Evolutionary conservation across 805 yeast species (phyloP).

Genomic region (Yarrowia sp.): DNA sequence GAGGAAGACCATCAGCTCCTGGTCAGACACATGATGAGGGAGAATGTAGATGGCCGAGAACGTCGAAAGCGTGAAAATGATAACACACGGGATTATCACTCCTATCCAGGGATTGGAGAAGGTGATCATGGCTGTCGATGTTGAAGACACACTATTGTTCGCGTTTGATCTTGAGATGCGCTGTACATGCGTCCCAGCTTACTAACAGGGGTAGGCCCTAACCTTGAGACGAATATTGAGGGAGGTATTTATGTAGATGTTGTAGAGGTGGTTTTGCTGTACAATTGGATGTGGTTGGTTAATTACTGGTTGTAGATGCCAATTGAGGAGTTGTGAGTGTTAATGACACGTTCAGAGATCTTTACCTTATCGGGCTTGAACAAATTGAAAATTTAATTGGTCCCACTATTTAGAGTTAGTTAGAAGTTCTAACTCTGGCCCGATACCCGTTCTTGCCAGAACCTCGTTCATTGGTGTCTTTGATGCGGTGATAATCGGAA

Average conservation of each 20-base stretch:
- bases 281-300: no score
- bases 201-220: not conserved
- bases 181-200: slow-evolving; percentile 11
- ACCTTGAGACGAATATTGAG: not conserved
- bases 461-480: no score
- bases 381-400: not conserved
- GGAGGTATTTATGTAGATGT: no score
- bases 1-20: slow-evolving; percentile 50
- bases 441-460: no score
- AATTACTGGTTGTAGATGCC: not conserved
- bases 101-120: slow-evolving; percentile 37
- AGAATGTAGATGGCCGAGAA: slow-evolving; percentile 39
- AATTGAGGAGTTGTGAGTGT: not conserved
- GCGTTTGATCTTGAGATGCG: slow-evolving; percentile 10
- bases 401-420: slow-evolving; percentile 1
- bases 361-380: not conserved
- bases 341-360: no score
- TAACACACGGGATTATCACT: slow-evolving; percentile 55
- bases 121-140: slow-evolving; percentile 29
- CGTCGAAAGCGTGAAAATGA: slow-evolving; percentile 43
- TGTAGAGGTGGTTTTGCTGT: no score
- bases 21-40: slow-evolving; percentile 42
- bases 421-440: not conserved
- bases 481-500: no score
- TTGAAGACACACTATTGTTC: not conserved